These are phyloP conservation scores for Adiantum capillusveneris DNA, from an alignment of 75 land plant species.

Conservation along the genomic window DNA sequence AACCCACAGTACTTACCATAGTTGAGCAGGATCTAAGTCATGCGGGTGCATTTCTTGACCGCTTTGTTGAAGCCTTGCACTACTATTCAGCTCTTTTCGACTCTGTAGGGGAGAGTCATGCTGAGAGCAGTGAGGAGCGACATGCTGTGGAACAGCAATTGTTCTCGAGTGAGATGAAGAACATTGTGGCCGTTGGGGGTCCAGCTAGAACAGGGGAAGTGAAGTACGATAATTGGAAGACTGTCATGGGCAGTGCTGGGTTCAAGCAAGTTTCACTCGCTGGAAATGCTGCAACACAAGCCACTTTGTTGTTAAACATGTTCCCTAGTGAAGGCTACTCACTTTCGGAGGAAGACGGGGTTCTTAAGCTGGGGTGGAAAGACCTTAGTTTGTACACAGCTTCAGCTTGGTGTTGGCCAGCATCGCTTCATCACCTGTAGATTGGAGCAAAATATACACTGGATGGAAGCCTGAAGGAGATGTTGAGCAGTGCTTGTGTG, in stretches of 20 bases:
- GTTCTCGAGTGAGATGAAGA: conserved; percentile 70
- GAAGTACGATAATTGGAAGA: conserved; percentile 78
- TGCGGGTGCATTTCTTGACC: conserved; percentile 63
- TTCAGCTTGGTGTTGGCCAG: conserved; percentile 61
- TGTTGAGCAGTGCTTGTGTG: too few species aligned
- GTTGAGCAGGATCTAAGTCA: conserved; percentile 93
- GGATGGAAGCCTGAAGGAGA: too few species aligned
- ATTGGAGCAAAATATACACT: too few species aligned
- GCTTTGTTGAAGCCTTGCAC: conserved; percentile 94
- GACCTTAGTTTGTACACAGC: conserved; percentile 86
- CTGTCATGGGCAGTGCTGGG: conserved; percentile 61
- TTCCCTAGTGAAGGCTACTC: conserved; percentile 86
- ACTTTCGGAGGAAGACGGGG: conserved; percentile 74
- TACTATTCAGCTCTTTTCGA: conserved; percentile 97
- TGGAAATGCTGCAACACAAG: conserved; percentile 91
- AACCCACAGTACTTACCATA: conserved; percentile 81
- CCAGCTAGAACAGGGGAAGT: conserved; percentile 66
- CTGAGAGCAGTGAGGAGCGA: conserved; percentile 75
- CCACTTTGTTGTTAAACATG: conserved; percentile 79
- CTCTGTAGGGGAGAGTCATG: conserved; percentile 80
- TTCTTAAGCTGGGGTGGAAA: conserved; percentile 92
- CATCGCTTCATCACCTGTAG: neutral
- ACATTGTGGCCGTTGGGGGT: conserved; percentile 78
- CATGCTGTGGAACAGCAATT: conserved; percentile 93
- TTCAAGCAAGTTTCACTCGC: conserved; percentile 66